Evolutionary conservation across 441 rosid genomes (phyloP), one percentile per base, ranked within the genome.

Genomic region (Rhodomyrtus psidioides): DNA sequence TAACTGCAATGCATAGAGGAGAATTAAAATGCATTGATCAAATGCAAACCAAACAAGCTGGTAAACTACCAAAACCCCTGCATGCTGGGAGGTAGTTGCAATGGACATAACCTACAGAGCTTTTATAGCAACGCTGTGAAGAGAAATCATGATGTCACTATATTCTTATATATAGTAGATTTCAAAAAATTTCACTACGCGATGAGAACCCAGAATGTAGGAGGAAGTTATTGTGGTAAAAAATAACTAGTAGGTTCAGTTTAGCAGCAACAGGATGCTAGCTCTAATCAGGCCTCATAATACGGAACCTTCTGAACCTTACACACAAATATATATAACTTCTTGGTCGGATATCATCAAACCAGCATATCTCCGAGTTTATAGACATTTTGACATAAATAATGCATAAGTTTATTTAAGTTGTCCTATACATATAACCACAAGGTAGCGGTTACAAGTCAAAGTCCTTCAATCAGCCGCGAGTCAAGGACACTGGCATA

Each of bases 1-100:
- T 34, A 57, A 85, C 94, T 90, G 91, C 88, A 89, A 27, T 24
- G 49, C 34, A 65, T 9, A 65, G 44, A 34, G 57, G 55, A 88
- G n/a, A 30, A 12, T 42, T 34, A 62, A 81, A 30, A 39, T 44
- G 59, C 53, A 74, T 16, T 57, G 82, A 74, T 75, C 42, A 34
- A 57, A 46, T 76, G 57, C 44, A 74, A 57, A 87, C 39, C 5
- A 83, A 34, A 60, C 57, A 55, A 59, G 76, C 39, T 6, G 12
- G 27, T 19, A 51, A 30, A 13, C 83, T 14, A 84, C 58, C 53
- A 62, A 82, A 34, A 19, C 46, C 26, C 76, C 34, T 65, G 76
- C 76, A 65, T 34, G 76, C 44, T 65, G 46, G 26, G 23, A 65
- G 76, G 76, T 65, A 19, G 76, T 65, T 65, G 34, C 46, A 65